Percentiles rank a stretch among this genome's conserved stretches.
These are phyloP conservation scores for Plasmodium reichenowi DNA, from an alignment of 169 alveolate species.

Conservation along the genomic window DNA sequence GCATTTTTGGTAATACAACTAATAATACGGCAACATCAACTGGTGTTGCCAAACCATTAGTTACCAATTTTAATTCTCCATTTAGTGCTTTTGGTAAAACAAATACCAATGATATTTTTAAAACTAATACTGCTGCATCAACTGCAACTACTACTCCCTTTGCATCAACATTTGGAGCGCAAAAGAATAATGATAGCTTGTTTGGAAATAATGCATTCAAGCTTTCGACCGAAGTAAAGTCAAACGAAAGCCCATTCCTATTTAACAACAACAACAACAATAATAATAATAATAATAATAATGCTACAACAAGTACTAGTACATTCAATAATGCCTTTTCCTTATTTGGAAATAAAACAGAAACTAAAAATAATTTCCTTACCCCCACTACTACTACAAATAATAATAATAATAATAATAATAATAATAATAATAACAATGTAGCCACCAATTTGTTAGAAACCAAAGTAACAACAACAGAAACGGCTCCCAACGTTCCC, in stretches of 20 bases:
- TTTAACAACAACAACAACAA: slow-evolving; percentile 13
- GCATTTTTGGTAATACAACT: neutral
- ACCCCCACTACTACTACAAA: neutral
- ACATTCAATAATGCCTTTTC: slow-evolving; percentile 27
- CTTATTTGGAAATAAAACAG: slow-evolving; percentile 3
- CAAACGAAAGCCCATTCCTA: slow-evolving; percentile 26
- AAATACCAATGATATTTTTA: slow-evolving; percentile 62
- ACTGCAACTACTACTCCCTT: slow-evolving; percentile 11
- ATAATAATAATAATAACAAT: neutral
- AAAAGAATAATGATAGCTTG: slow-evolving; percentile 18
- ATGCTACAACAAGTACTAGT: neutral
- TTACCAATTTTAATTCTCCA: slow-evolving; percentile 20
- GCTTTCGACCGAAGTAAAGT: slow-evolving; percentile 6
- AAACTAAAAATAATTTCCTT: slow-evolving; percentile 2
- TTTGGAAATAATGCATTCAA: slow-evolving; percentile 15
- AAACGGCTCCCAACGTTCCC: neutral
- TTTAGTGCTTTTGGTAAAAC: slow-evolving; percentile 68
- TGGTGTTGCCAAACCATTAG: neutral
- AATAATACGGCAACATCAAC: no score
- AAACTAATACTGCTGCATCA: slow-evolving; percentile 12
- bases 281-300: slow-evolving; percentile 6
- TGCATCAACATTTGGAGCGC: slow-evolving; percentile 2
- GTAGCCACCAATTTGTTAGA: neutral
- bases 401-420: neutral
- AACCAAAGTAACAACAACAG: neutral